phyloP scores from a whole-genome alignment of 2,329 filamentous ascomycete species.

The Chaetomium olivaceum region DNA sequence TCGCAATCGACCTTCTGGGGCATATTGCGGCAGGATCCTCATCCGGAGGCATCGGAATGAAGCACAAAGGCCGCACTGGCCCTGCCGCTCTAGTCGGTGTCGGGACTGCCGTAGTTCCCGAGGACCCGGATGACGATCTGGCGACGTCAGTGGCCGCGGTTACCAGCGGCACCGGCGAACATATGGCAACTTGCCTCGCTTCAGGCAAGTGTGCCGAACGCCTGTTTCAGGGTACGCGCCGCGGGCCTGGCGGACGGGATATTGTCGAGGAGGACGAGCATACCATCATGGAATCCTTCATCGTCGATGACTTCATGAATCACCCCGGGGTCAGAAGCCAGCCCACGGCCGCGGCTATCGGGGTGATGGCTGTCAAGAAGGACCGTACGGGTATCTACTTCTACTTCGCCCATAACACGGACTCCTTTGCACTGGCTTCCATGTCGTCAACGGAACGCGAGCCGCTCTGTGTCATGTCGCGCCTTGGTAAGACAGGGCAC shows the following conservation, averaged over 20 bases:
- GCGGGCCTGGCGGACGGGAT: constrained; percentile 60
- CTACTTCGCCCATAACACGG: constrained; percentile 96
- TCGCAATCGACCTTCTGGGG: constrained; percentile 83
- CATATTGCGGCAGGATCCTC: constrained; percentile 93
- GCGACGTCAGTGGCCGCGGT: constrained; percentile 75
- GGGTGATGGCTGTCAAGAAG: constrained; percentile 88
- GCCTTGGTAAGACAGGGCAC: constrained; percentile 56
- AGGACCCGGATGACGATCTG: constrained; percentile 68
- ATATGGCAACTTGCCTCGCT: constrained; percentile 95
- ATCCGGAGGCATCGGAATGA: constrained; percentile 98
- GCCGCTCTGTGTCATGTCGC: constrained; percentile 85
- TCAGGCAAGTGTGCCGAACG: constrained; percentile 84
- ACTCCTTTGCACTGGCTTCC: constrained; percentile 81
- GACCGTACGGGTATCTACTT: constrained; percentile 73
- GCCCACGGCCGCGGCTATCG: constrained; percentile 82
- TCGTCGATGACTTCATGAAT: constrained; percentile 86
- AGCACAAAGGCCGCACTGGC: constrained; percentile 86
- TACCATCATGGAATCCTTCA: constrained; percentile 71
- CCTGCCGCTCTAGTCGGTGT: constrained; percentile 91
- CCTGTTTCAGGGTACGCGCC: constrained; percentile 70
- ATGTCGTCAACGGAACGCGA: constrained; percentile 78
- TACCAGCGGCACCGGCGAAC: constrained; percentile 93
- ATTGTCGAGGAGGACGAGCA: constrained; percentile 74
- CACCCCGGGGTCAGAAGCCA: constrained; percentile 83
- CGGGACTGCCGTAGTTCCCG: constrained; percentile 85